A percentile compares a stretch with the other conserved stretches of the same genome.
Conservation (phyloP, 2,329 filamentous ascomycete genomes). For the Fusarium begoniae region DNA sequence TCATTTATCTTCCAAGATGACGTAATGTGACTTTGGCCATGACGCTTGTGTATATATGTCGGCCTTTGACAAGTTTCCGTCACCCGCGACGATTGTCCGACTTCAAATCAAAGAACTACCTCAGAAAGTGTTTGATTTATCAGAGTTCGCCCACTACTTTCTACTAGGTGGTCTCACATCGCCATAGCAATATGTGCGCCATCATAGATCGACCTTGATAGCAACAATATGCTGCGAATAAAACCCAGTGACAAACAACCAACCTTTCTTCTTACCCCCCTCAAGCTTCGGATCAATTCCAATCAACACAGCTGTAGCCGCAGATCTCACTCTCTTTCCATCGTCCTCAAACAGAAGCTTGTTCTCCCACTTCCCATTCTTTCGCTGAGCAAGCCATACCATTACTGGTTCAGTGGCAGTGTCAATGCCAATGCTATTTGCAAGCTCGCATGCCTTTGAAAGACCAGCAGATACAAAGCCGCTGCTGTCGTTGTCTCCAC, state of each 20-base stretch:
- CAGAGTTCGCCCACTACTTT: accelerated
- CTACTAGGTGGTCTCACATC: background rate
- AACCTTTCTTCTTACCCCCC: slow-evolving; percentile 57
- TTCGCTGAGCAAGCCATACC: slow-evolving; percentile 53
- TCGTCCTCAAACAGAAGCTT: slow-evolving; percentile 67
- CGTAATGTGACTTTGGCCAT: background rate
- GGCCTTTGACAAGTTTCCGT: background rate
- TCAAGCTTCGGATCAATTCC: slow-evolving; percentile 58
- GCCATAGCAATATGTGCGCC: background rate
- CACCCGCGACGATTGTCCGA: background rate
- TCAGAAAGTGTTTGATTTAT: accelerated
- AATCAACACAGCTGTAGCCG: slow-evolving; percentile 62
- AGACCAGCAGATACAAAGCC: slow-evolving; percentile 64
- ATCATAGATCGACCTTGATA: slow-evolving; percentile 59
- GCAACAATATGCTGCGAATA: slow-evolving; percentile 59
- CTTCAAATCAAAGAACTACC: too few species aligned
- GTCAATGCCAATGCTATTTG: slow-evolving; percentile 42
- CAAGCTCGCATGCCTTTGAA: slow-evolving; percentile 51
- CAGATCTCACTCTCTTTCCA: slow-evolving; percentile 57
- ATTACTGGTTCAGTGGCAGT: slow-evolving; percentile 53
- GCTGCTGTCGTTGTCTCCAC: slow-evolving; percentile 51
- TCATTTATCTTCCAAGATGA: background rate
- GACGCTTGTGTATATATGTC: background rate
- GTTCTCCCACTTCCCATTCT: slow-evolving; percentile 50
- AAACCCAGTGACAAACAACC: slow-evolving; percentile 68